phyloP scores from a whole-genome alignment of 257 asterid genomes.

The Osmanthus fragrans region DNA sequence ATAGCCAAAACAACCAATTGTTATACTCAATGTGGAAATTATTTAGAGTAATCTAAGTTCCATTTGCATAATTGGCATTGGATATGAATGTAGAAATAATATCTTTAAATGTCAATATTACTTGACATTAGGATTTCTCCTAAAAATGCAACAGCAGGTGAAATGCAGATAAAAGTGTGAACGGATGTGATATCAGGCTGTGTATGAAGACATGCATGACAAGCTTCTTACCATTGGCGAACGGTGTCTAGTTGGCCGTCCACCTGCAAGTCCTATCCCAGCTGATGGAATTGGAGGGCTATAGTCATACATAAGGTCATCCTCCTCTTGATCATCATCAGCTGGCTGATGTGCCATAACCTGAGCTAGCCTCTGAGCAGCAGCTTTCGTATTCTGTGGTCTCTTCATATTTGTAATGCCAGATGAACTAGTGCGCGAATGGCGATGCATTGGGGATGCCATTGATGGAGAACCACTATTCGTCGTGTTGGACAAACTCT shows the following conservation, averaged over 20 bases:
- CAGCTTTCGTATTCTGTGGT: slow-evolving; percentile 79
- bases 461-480: slow-evolving; percentile 29
- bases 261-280: slow-evolving; percentile 78
- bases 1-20: no score
- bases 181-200: no score
- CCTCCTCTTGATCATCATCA: slow-evolving; percentile 76
- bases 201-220: background rate
- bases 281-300: slow-evolving; percentile 45
- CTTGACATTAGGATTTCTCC: no score
- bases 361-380: slow-evolving; percentile 87
- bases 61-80: background rate
- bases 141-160: no score
- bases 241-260: slow-evolving; percentile 50
- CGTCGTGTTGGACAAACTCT: slow-evolving; percentile 10
- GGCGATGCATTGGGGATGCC: slow-evolving; percentile 54
- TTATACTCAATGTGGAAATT: no score
- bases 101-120: no score
- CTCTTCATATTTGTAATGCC: slow-evolving; percentile 44
- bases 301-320: slow-evolving; percentile 61
- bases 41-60: no score
- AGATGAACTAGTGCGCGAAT: slow-evolving; percentile 52
- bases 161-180: no score
- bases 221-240: slow-evolving; percentile 68
- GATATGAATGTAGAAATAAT: no score
- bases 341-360: slow-evolving; percentile 78